Evolutionary conservation across 108 stramenopile genomes (phyloP).

Genomic region (Discostella stelligeroides): DNA sequence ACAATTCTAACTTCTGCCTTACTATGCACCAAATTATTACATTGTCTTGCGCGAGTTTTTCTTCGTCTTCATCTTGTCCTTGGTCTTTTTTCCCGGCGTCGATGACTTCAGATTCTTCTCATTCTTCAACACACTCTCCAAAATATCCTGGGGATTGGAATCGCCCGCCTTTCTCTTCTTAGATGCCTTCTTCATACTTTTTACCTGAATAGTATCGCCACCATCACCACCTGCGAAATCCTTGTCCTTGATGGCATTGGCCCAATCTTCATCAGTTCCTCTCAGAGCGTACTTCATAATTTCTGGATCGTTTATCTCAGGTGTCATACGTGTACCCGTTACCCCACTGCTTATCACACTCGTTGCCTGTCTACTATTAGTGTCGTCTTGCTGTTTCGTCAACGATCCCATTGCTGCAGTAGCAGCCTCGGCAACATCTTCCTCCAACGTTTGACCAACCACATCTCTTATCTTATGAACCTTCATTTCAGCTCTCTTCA

Average conservation of each 20-base stretch:
- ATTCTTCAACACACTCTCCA: constrained; percentile 48
- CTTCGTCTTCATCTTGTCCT: constrained; percentile 37
- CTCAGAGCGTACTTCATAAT: constrained; percentile 86
- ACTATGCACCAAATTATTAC: too few relatives aligned
- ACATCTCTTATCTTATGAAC: constrained; percentile 67
- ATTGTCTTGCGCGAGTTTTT: constrained; percentile 39
- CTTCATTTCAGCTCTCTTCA: constrained; percentile 55
- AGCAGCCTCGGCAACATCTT: constrained; percentile 79
- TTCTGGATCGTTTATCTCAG: constrained; percentile 73
- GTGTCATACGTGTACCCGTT: constrained; percentile 48
- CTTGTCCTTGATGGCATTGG: constrained; percentile 70
- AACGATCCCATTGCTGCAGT: constrained; percentile 60
- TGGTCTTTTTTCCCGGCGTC: constrained; percentile 11
- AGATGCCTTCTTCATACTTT: constrained; percentile 30
- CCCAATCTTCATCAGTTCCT: constrained; percentile 85
- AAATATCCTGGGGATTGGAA: constrained; percentile 20
- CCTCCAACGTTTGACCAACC: constrained; percentile 74
- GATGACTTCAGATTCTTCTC: constrained; percentile 27
- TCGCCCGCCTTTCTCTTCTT: constrained; percentile 42
- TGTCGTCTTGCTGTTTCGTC: constrained; percentile 29
- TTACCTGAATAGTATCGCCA: constrained; percentile 36
- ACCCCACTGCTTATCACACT: constrained; percentile 41
- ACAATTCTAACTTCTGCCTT: too few relatives aligned
- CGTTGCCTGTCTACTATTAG: not conserved
- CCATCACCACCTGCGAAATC: constrained; percentile 14